These are phyloP conservation scores for Blastomyces percursus DNA, from an alignment of 2,329 filamentous ascomycete species.

Conservation along the genomic window DNA sequence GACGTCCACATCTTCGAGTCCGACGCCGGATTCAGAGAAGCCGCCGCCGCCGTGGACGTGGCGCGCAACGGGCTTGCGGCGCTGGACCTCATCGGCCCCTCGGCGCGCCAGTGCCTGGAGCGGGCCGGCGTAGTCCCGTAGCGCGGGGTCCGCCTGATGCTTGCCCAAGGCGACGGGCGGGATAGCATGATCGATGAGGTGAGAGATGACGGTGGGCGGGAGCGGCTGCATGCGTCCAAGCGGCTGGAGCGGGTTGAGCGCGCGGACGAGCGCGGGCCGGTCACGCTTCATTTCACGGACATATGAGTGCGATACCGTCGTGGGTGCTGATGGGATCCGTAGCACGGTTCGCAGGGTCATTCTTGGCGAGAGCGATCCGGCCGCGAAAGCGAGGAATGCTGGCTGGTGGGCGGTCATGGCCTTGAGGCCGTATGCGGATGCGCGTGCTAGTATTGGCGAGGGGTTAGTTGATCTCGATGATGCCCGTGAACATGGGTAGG, in stretches of 20 bases:
- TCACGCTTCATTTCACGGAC: not conserved
- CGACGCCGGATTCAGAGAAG: conserved; percentile 23
- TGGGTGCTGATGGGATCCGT: not conserved
- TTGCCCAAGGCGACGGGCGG: not conserved
- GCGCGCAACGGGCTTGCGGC: conserved; percentile 23
- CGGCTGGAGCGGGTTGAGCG: not conserved
- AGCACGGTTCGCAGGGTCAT: not conserved
- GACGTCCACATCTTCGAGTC: conserved; percentile 31
- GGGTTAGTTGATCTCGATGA: not conserved
- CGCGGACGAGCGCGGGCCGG: not conserved
- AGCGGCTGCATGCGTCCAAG: not conserved
- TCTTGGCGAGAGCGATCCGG: not conserved
- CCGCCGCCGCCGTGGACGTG: conserved; percentile 33
- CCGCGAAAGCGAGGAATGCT: not conserved
- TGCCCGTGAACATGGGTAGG: not conserved
- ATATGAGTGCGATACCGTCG: not conserved
- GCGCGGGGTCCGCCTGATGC: conserved; percentile 12
- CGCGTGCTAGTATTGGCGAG: not conserved
- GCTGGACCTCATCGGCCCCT: conserved; percentile 25
- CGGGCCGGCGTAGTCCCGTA: conserved; percentile 21
- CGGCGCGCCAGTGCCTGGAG: not conserved
- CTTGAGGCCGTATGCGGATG: not conserved
- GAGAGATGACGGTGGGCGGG: not conserved
- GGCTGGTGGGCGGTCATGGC: not conserved
- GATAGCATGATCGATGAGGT: not conserved